Evolutionary conservation across 2,329 filamentous ascomycete species (phyloP).

Genomic region (Cytospora mali): DNA sequence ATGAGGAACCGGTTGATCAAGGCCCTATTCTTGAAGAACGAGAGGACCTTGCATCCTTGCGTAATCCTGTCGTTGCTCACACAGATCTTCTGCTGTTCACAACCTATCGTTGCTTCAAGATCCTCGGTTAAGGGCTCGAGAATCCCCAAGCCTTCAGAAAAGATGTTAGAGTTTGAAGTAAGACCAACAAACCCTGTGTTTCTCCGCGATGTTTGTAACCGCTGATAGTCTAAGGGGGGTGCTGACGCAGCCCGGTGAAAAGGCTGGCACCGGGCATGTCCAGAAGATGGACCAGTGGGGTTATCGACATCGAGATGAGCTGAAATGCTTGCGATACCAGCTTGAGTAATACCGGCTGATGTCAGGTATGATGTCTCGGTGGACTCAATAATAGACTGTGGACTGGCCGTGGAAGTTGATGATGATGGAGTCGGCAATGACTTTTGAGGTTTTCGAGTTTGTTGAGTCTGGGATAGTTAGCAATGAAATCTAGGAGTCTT

Average conservation of each 20-base stretch:
- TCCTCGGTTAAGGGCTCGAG: constrained; percentile 34
- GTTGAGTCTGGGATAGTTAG: constrained; percentile 9
- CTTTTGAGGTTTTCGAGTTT: constrained; percentile 11
- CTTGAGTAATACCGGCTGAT: constrained; percentile 7
- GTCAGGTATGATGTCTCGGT: constrained; percentile 30
- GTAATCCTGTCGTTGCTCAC: constrained; percentile 38
- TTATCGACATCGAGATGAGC: constrained; percentile 13
- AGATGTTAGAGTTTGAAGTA: constrained; percentile 38
- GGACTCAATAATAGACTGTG: constrained; percentile 28
- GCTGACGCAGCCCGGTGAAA: constrained; percentile 36
- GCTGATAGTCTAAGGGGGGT: constrained; percentile 34
- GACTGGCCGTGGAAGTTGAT: constrained; percentile 30
- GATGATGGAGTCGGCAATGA: constrained; percentile 32
- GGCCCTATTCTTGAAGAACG: constrained; percentile 37
- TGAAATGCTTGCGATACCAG: neutral
- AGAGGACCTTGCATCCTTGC: constrained; percentile 37
- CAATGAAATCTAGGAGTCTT: neutral
- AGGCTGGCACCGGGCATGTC: constrained; percentile 32
- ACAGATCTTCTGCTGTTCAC: constrained; percentile 32
- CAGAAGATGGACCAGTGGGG: constrained; percentile 19
- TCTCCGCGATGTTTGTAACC: constrained; percentile 29
- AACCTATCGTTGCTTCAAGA: constrained; percentile 29
- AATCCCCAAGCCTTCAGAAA: constrained; percentile 37
- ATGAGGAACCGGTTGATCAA: constrained; percentile 37
- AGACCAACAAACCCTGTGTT: constrained; percentile 38